Percentiles rank a stretch among this genome's conserved stretches.
phyloP scores from a whole-genome alignment of 2,329 filamentous ascomycete species.

The Ilyonectria sp. region DNA sequence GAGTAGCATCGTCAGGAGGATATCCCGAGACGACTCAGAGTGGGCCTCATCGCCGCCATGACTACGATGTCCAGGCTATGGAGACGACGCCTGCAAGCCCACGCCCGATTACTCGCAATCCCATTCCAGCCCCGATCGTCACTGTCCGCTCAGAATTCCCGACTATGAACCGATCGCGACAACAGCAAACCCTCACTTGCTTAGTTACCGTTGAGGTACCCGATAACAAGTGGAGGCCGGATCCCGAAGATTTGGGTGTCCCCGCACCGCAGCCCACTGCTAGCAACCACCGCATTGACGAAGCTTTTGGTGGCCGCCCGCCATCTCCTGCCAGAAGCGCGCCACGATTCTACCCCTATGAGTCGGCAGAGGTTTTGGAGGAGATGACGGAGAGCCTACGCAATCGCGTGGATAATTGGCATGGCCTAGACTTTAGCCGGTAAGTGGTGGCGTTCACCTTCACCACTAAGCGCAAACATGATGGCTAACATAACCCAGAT shows the following conservation, averaged over 20 bases:
- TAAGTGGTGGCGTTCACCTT: slow-evolving; percentile 54
- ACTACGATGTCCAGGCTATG: slow-evolving; percentile 97
- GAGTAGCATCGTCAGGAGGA: slow-evolving; percentile 81
- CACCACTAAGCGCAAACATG: slow-evolving; percentile 6
- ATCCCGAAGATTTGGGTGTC: slow-evolving; percentile 83
- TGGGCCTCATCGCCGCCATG: slow-evolving; percentile 81
- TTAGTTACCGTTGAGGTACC: slow-evolving; percentile 94
- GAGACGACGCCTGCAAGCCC: slow-evolving; percentile 86
- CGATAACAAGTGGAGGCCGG: slow-evolving; percentile 90
- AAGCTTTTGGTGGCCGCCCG: slow-evolving; percentile 66
- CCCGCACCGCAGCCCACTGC: slow-evolving; percentile 61
- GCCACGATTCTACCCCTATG: slow-evolving; percentile 78
- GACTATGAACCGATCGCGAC: slow-evolving; percentile 89
- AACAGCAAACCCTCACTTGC: slow-evolving; percentile 96
- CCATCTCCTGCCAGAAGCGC: slow-evolving; percentile 73
- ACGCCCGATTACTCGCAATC: slow-evolving; percentile 81
- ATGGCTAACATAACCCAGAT: slow-evolving; percentile 64
- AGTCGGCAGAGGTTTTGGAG: slow-evolving; percentile 82
- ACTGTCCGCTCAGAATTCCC: slow-evolving; percentile 97
- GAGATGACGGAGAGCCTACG: slow-evolving; percentile 90
- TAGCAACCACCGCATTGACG: slow-evolving; percentile 63
- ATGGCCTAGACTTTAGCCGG: slow-evolving; percentile 92
- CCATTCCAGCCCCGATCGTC: slow-evolving; percentile 92
- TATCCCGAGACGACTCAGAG: slow-evolving; percentile 84
- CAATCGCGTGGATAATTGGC: slow-evolving; percentile 96